A percentile compares a stretch with the other conserved stretches of the same genome.
Conservation (phyloP, 371 early-diverging fungal genomes). For the Polyrhizophydium stewartii region DNA sequence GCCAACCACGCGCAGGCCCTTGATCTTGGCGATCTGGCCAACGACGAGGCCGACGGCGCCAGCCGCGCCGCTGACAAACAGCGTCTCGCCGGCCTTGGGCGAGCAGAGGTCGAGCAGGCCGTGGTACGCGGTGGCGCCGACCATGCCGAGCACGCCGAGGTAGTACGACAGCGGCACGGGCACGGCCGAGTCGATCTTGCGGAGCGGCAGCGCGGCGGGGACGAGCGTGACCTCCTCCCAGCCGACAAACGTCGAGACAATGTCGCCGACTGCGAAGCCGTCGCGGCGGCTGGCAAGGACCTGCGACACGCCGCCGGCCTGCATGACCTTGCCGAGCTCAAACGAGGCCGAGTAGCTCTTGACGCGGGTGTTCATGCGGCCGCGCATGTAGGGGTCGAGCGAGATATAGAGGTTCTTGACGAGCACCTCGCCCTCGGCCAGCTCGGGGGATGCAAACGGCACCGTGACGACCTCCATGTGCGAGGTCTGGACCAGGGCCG, state of each 20-base stretch:
- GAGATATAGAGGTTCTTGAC: constrained; percentile 51
- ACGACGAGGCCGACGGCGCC: constrained; percentile 56
- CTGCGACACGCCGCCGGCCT: constrained; percentile 54
- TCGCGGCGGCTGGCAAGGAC: constrained; percentile 57
- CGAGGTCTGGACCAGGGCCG: constrained; percentile 19
- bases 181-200: constrained; percentile 14
- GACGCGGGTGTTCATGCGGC: constrained; percentile 51
- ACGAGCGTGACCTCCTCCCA: constrained; percentile 53
- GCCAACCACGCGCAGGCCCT: constrained; percentile 61
- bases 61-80: constrained; percentile 53
- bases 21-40: constrained; percentile 65
- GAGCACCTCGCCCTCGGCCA: constrained; percentile 53
- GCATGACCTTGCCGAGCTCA: constrained; percentile 52
- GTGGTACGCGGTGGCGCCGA: constrained; percentile 65
- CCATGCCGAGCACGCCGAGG: constrained; percentile 46
- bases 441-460: constrained; percentile 40
- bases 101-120: constrained; percentile 54
- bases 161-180: constrained; percentile 41
- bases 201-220: constrained; percentile 18
- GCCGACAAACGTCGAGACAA: constrained; percentile 52
- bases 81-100: constrained; percentile 66
- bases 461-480: constrained; percentile 40
- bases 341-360: constrained; percentile 53
- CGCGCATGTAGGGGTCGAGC: constrained; percentile 56
- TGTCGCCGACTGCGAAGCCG: constrained; percentile 56